These are phyloP conservation scores for Paxillus involutus DNA, from an alignment of 768 basidiomycete genomes.

Conservation along the genomic window DNA sequence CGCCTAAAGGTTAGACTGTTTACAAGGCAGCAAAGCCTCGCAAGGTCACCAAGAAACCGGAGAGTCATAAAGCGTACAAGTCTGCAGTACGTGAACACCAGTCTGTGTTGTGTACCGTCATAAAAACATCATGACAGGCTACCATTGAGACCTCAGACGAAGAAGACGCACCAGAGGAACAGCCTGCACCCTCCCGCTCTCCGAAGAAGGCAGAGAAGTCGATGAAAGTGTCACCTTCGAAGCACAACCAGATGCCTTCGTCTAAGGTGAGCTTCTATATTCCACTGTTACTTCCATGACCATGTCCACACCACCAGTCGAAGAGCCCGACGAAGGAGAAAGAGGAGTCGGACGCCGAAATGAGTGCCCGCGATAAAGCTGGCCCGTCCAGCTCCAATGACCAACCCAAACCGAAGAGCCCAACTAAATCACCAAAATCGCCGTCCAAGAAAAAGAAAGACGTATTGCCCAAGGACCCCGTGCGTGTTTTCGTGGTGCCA, in stretches of 20 bases:
- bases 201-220: slow-evolving; percentile 7
- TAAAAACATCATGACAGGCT: slow-evolving; percentile 13
- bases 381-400: slow-evolving; percentile 10
- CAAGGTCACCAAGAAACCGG: slow-evolving; percentile 15
- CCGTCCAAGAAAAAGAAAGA: slow-evolving; percentile 7
- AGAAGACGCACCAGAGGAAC: slow-evolving; percentile 13
- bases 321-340: neutral
- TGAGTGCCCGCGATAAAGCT: slow-evolving; percentile 4
- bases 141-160: slow-evolving; percentile 30
- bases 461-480: slow-evolving; percentile 11
- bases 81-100: slow-evolving; percentile 20
- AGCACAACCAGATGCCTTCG: slow-evolving; percentile 12
- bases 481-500: slow-evolving; percentile 9
- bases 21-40: slow-evolving; percentile 9
- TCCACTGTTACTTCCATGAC: neutral
- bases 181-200: slow-evolving; percentile 1
- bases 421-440: slow-evolving; percentile 2
- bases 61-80: slow-evolving; percentile 22
- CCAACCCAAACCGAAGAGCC: neutral
- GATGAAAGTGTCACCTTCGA: slow-evolving; percentile 4
- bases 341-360: slow-evolving; percentile 7
- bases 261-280: neutral
- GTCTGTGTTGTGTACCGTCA: neutral
- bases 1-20: neutral
- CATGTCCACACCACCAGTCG: neutral